Percentiles rank a stretch among this genome's conserved stretches.
Conservation (phyloP, 805 yeast species). For the Schwanniomyces occidentalis region DNA sequence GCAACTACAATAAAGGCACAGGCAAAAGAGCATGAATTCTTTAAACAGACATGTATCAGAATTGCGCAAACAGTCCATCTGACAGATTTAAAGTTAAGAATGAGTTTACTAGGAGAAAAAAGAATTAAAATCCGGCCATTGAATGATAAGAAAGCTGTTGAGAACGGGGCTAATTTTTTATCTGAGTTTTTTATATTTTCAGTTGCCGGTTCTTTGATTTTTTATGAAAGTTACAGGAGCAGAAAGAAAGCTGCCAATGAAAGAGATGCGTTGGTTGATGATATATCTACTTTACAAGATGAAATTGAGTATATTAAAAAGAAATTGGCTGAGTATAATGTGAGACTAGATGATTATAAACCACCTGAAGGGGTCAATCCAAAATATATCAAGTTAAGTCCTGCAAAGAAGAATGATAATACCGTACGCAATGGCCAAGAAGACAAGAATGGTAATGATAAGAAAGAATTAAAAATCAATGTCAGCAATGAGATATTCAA, state of each 20-base stretch:
- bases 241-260: conserved; percentile 62
- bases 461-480: no score
- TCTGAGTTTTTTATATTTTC: conserved; percentile 77
- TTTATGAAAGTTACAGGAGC: conserved; percentile 70
- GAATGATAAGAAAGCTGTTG: conserved; percentile 80
- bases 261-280: conserved; percentile 69
- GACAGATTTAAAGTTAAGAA: conserved; percentile 61
- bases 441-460: no score
- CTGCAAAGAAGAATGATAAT: no score
- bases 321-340: conserved; percentile 44
- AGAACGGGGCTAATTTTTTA: conserved; percentile 75
- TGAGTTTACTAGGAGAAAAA: conserved; percentile 57
- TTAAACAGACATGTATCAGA: conserved; percentile 60
- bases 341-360: conserved; percentile 49
- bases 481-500: no score
- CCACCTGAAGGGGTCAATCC: conserved; percentile 35
- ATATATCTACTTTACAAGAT: conserved; percentile 65
- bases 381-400: conserved; percentile 15
- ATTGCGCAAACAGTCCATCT: conserved; percentile 74
- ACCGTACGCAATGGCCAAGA: no score
- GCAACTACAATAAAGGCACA: conserved; percentile 70
- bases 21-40: conserved; percentile 69
- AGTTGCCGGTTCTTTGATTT: conserved; percentile 75
- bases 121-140: conserved; percentile 66
- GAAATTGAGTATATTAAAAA: conserved; percentile 61